Evolutionary conservation across 768 basidiomycete species (phyloP), one percentile per base, ranked within the genome.

Genomic region (Lanmaoa rubissima): DNA sequence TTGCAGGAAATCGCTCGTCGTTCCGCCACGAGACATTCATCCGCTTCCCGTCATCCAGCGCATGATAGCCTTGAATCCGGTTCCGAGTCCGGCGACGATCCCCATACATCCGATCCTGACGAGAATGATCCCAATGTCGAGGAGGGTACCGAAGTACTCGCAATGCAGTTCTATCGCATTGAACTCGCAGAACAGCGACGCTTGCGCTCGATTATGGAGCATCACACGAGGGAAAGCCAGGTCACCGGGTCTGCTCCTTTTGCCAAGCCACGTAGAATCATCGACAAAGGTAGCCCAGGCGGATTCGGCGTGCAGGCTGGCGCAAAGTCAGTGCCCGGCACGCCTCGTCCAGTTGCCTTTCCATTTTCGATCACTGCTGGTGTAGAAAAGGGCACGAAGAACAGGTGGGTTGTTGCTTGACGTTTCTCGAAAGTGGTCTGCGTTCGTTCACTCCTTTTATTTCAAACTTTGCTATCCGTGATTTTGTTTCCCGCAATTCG

Each of bases 281-380:
- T 54, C 24, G 54, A 55, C 46, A 55, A 44, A 14, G 35, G 36
- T 35, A 21, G 16, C 0, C 21, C 36, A 4, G 26, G 31, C 17
- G 42, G 31, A 11, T 11, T 49, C 48, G 46, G 40, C 21, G 38
- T 61, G 28, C 61, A 48, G 42, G 44, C 43, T 9, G 47, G 53
- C 14, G 55, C 59, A 28, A 72, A 59, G 43, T 59, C 61, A 9
- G 52, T 56, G 1, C 68, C 64, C 19, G 55, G 55, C 7, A 64
- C 65, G 1, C 65, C 69, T 13, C 55, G 60, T 36, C 56, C 50
- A 10, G 21, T 51, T 5, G 42, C 44, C 48, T 53, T 95, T 88
- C 94, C 94, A 9, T 97, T 88, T 69, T 92, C 91, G 51, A 98
- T 98, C 59, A 96, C 92, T 0, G 96, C 96, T 7, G 96, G 92